Evolutionary conservation across 495 filamentous ascomycete species (phyloP), one percentile per base, ranked within the genome.

Genomic region (Lentithecium fluviatile): DNA sequence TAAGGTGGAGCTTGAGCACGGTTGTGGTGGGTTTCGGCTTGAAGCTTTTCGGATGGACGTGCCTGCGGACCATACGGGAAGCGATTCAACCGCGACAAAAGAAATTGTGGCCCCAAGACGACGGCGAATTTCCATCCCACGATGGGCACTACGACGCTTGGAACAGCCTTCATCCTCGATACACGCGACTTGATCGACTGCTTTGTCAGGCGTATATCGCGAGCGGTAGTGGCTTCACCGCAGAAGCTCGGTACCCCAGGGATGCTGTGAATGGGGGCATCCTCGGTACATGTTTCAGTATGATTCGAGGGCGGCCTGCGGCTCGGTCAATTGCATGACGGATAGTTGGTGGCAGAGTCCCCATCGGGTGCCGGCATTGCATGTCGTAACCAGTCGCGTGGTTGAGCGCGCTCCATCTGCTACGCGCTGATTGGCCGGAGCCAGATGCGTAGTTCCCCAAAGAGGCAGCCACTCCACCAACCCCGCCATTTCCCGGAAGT

Each of bases 231-330:
- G 29, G 29, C 29, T 10, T 32, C 29, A 10, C 10, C 29, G 29
- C 29, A 32, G 40, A 20, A 6, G 19, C 40, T 32, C 5, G 40
- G 40, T 43, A n/a, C 15, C 40, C 3, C 40, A n/a, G 6, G 40
- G 5, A 6, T 43, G 15, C 40, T 6, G 19, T 6, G 40, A 15
- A 43, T n/a, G 4, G 15, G 15, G 15, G 40, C 40, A 24, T 21
- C 36, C n/a, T 15, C 26, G 20, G n/a, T 2, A 17, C 19, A 46
- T 51, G 29, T 25, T 37, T 55, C 34, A 21, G 10, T 1, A 20
- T 54, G 55, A 58, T 59, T 64, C 55, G 54, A 58, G 29, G 43
- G 38, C 40, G 40, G 26, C 46, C 38, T 15, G 48, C 61, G 25
- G 61, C 26, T 21, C 49, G 61, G 55, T 24, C 37, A 24, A 15